Conservation (phyloP, 73 alveolate genomes). For the Paramecium tetraurelia region DNA sequence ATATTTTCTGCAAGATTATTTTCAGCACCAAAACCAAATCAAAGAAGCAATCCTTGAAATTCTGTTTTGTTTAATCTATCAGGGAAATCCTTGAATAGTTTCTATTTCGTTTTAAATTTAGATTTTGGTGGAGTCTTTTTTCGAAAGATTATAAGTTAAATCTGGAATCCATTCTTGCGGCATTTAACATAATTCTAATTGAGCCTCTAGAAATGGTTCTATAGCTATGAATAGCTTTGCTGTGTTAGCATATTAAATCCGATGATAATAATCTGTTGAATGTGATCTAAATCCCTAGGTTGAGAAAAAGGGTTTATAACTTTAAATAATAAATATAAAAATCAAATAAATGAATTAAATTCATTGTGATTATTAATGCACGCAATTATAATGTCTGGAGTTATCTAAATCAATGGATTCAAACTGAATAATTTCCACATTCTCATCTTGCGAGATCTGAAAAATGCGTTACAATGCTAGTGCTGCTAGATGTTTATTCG, state of each 20-base stretch:
- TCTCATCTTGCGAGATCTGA: neutral
- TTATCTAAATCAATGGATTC: neutral
- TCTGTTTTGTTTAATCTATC: constrained; percentile 52
- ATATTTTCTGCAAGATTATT: constrained; percentile 58
- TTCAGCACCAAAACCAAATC: constrained; percentile 66
- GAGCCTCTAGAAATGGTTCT: constrained; percentile 46
- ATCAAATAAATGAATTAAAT: neutral
- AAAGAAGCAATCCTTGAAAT: constrained; percentile 48
- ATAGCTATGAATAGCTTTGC: neutral
- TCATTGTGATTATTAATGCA: neutral
- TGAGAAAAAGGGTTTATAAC: neutral
- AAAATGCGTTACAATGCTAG: neutral
- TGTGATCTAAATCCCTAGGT: neutral
- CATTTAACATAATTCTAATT: constrained; percentile 60
- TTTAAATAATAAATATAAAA: neutral
- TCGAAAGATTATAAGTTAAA: constrained; percentile 46
- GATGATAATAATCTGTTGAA: neutral
- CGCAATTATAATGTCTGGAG: neutral
- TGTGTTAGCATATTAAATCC: constrained; percentile 2
- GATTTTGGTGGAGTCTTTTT: constrained; percentile 60
- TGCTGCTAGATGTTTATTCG: neutral
- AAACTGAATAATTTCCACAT: neutral
- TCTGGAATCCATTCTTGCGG: constrained; percentile 47
- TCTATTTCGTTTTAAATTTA: constrained; percentile 63
- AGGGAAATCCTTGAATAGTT: constrained; percentile 38